Evolutionary conservation across 164 flowering plant species (phyloP).

Genomic region (Annona squamosa): DNA sequence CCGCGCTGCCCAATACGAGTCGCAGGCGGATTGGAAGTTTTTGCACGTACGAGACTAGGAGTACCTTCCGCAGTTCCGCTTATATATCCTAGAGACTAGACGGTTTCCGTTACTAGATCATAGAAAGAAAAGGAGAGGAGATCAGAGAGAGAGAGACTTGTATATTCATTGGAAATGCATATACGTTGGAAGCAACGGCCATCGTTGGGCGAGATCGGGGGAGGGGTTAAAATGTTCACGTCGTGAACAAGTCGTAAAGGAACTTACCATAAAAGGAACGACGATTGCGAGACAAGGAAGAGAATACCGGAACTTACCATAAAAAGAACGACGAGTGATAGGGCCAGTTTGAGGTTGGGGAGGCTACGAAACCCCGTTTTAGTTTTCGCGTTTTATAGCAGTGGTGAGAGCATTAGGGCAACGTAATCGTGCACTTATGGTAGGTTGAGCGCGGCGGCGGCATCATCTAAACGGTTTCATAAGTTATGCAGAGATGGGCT

Average conservation of each 20-base stretch:
- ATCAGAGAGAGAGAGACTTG: too few species aligned
- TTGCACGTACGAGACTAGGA: constrained; percentile 3
- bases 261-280: neutral
- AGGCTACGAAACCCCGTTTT: too few species aligned
- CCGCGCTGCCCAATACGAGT: constrained; percentile 12
- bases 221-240: too few species aligned
- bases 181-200: neutral
- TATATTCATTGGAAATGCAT: too few species aligned
- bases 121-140: too few species aligned
- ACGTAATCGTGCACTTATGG: neutral
- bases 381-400: neutral
- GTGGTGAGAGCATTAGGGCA: neutral
- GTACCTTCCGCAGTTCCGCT: too few species aligned
- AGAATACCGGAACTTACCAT: neutral
- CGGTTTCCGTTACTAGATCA: too few species aligned
- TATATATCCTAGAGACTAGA: too few species aligned
- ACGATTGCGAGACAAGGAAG: neutral
- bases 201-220: too few species aligned
- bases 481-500: too few species aligned
- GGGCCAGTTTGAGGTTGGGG: neutral
- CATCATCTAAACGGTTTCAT: neutral
- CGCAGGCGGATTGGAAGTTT: constrained; percentile 17
- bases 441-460: neutral
- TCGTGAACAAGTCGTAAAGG: too few species aligned
- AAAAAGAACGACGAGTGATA: neutral